Conservation (phyloP, 352 stramenopile species). For the Saprolegnia parasitica region DNA sequence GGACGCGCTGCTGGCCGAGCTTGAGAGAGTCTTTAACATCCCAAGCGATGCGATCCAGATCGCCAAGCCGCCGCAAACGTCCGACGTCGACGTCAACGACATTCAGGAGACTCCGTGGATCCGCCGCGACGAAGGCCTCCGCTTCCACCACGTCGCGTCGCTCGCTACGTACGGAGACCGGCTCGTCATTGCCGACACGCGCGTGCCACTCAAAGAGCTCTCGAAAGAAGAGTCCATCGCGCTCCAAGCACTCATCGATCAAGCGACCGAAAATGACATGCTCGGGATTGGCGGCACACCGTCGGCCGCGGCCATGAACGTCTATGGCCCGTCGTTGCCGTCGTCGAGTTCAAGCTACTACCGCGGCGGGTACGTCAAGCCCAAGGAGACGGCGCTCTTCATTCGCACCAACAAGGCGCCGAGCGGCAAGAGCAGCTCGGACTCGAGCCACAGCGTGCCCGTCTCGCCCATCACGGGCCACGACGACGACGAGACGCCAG, state of each 20-base stretch:
- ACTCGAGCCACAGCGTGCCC: background rate
- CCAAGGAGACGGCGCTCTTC: constrained; percentile 69
- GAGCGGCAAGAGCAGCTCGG: background rate
- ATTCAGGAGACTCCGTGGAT: constrained; percentile 31
- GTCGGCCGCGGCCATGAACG: background rate
- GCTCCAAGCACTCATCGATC: constrained; percentile 43
- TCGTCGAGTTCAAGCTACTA: background rate
- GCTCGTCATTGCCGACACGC: constrained; percentile 56
- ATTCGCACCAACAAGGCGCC: constrained; percentile 48
- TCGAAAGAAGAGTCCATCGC: constrained; percentile 37
- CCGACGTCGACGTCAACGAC: constrained; percentile 71
- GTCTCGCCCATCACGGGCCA: constrained; percentile 8
- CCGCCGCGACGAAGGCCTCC: background rate
- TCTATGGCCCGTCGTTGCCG: constrained; percentile 5
- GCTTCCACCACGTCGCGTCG: background rate
- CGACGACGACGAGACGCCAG: constrained; percentile 5
- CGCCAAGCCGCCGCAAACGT: constrained; percentile 54
- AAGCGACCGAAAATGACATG: constrained; percentile 7
- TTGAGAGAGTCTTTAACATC: constrained; percentile 44
- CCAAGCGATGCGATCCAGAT: constrained; percentile 49
- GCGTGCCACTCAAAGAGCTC: constrained; percentile 40
- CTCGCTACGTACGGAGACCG: constrained; percentile 35
- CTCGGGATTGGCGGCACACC: background rate
- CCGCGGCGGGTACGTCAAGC: constrained; percentile 45
- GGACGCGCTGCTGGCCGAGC: constrained; percentile 40